Evolutionary conservation across 2,329 filamentous ascomycete genomes (phyloP).

Genomic region (Fonsecaea monophora): DNA sequence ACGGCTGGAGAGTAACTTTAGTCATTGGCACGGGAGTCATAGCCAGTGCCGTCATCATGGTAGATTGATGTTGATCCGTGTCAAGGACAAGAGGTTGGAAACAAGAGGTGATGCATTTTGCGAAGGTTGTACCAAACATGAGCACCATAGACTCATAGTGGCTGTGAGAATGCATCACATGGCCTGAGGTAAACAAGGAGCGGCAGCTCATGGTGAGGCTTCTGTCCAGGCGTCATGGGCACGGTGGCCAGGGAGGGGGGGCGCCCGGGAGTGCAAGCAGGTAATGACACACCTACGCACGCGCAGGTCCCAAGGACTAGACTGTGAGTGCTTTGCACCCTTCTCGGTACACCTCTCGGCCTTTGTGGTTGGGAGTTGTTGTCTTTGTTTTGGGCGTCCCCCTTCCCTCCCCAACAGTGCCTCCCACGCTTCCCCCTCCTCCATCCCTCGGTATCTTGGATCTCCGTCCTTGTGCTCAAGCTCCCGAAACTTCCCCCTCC

Average conservation of each 20-base stretch:
- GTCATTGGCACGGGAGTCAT: background rate
- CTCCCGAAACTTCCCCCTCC: background rate
- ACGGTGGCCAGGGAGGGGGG: background rate
- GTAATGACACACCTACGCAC: background rate
- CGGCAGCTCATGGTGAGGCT: slow-evolving; percentile 17
- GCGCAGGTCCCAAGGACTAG: no score
- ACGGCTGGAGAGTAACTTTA: background rate
- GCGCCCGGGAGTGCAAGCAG: background rate
- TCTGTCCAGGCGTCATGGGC: slow-evolving; percentile 5
- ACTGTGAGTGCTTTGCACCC: background rate
- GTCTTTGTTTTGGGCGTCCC: background rate
- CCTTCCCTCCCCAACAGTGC: no score
- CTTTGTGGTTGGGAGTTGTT: background rate
- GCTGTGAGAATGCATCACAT: slow-evolving; percentile 14
- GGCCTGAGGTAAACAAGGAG: background rate
- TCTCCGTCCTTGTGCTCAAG: background rate
- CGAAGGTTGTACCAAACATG: background rate
- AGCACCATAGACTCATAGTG: background rate
- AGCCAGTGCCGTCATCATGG: background rate
- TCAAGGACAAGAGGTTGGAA: background rate
- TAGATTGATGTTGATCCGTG: background rate
- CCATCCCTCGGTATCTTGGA: background rate
- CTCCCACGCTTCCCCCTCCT: no score
- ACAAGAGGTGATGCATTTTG: background rate
- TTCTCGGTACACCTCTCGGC: background rate